Conservation (phyloP, 2,329 filamentous ascomycete species). For the Cadophora malorum region DNA sequence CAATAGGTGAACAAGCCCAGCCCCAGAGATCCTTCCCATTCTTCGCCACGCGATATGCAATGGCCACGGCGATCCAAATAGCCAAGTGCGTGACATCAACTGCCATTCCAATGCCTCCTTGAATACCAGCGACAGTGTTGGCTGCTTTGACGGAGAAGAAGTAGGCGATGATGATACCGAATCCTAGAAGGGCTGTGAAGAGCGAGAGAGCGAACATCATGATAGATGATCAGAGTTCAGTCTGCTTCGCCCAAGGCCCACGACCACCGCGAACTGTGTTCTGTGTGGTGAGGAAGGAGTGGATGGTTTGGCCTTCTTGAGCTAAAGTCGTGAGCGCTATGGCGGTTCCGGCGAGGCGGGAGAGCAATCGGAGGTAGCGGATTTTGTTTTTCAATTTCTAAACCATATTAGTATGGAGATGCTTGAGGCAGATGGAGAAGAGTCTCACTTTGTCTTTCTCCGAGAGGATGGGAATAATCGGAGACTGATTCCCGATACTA, state of each 20-base stretch:
- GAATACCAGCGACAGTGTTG: constrained; percentile 28
- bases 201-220: constrained; percentile 29
- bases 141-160: constrained; percentile 27
- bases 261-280: constrained; percentile 24
- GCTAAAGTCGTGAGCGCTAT: constrained; percentile 24
- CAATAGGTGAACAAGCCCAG: constrained; percentile 33
- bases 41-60: constrained; percentile 33
- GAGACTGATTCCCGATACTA: neutral
- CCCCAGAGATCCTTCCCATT: constrained; percentile 37
- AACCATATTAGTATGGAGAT: neutral
- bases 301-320: constrained; percentile 30
- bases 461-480: neutral
- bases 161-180: constrained; percentile 31
- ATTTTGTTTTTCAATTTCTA: constrained; percentile 26
- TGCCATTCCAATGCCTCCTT: constrained; percentile 23
- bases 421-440: neutral
- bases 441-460: neutral
- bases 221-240: constrained; percentile 29
- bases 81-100: constrained; percentile 29
- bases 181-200: constrained; percentile 28
- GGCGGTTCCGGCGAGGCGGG: constrained; percentile 26
- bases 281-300: constrained; percentile 24
- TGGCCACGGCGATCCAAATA: constrained; percentile 32
- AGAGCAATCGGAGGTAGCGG: constrained; percentile 26
- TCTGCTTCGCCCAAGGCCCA: constrained; percentile 30